phyloP scores from a whole-genome alignment of 2,329 filamentous ascomycete species.

The Thielaviopsis punctulata region DNA sequence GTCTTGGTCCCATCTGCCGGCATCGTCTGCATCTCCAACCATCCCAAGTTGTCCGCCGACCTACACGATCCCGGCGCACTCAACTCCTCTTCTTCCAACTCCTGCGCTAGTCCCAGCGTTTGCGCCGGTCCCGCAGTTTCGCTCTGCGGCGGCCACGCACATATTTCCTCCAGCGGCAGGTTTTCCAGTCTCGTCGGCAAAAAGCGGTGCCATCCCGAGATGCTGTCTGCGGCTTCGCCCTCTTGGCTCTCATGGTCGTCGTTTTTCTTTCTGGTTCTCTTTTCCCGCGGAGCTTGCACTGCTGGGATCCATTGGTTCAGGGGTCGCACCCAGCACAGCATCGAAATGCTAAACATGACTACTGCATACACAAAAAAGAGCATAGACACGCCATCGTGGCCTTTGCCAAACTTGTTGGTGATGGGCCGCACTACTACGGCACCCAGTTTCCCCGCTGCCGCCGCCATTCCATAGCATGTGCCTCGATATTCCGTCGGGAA shows the following conservation, averaged over 20 bases:
- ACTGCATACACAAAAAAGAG: constrained; percentile 8
- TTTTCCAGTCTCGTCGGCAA: constrained; percentile 3
- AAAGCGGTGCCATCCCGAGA: not conserved
- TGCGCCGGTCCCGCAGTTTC: not conserved
- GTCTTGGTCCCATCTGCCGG: not conserved
- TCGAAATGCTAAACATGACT: constrained; percentile 4
- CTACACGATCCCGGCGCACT: constrained; percentile 7
- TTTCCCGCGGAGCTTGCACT: not conserved
- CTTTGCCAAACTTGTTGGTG: constrained; percentile 7
- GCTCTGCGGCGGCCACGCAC: constrained; percentile 2
- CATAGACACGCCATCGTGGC: constrained; percentile 4
- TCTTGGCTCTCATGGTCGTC: not conserved
- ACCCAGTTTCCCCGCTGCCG: constrained; percentile 18
- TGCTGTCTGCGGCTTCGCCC: not conserved
- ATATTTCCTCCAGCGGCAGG: constrained; percentile 7
- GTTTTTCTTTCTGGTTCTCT: not conserved
- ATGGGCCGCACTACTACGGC: constrained; percentile 16
- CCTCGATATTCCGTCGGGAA: constrained; percentile 19
- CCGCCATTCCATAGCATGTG: constrained; percentile 18
- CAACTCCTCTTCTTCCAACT: constrained; percentile 6
- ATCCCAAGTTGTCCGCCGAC: constrained; percentile 3
- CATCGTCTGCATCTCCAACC: constrained; percentile 8
- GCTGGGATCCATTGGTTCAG: constrained; percentile 1
- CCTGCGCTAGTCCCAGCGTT: not conserved
- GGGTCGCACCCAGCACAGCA: constrained; percentile 2